Evolutionary conservation across 1,139 yeast species (phyloP).

Genomic region (Pichia sp.): DNA sequence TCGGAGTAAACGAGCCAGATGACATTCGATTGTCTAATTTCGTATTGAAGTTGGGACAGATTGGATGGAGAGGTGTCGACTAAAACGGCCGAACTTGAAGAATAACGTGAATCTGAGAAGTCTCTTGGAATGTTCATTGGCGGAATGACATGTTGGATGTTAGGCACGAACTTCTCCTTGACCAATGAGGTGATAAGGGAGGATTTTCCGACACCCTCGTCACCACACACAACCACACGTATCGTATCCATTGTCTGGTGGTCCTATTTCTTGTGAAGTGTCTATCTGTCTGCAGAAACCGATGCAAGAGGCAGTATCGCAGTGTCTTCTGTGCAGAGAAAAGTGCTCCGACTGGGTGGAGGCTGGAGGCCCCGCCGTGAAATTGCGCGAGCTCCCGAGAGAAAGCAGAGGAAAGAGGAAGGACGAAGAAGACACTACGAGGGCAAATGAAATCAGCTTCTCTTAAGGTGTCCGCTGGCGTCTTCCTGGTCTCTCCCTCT

Average conservation of each 20-base stretch:
- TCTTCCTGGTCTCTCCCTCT: too few species aligned
- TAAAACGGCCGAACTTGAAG: slow-evolving; percentile 68
- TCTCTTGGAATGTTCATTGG: slow-evolving; percentile 78
- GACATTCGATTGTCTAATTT: slow-evolving; percentile 83
- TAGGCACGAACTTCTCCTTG: slow-evolving; percentile 75
- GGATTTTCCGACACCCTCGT: slow-evolving; percentile 86
- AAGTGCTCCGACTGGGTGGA: not conserved
- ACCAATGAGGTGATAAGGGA: slow-evolving; percentile 74
- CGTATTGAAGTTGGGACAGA: slow-evolving; percentile 57
- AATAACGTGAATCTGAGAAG: slow-evolving; percentile 53
- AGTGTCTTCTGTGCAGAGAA: too few species aligned
- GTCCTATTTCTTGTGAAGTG: not conserved
- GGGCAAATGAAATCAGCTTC: too few species aligned
- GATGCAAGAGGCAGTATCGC: too few species aligned
- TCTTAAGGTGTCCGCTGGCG: too few species aligned
- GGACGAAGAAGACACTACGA: too few species aligned
- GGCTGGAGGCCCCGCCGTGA: too few species aligned
- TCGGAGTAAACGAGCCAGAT: slow-evolving; percentile 92
- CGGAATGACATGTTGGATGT: slow-evolving; percentile 74
- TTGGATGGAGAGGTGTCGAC: slow-evolving; percentile 81
- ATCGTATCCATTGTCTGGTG: slow-evolving; percentile 38
- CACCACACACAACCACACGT: slow-evolving; percentile 92
- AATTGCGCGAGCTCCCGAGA: too few species aligned
- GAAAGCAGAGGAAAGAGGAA: too few species aligned
- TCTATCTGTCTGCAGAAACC: too few species aligned